Conservation (phyloP, 108 stramenopile species). For the Conticribra guillardii region DNA sequence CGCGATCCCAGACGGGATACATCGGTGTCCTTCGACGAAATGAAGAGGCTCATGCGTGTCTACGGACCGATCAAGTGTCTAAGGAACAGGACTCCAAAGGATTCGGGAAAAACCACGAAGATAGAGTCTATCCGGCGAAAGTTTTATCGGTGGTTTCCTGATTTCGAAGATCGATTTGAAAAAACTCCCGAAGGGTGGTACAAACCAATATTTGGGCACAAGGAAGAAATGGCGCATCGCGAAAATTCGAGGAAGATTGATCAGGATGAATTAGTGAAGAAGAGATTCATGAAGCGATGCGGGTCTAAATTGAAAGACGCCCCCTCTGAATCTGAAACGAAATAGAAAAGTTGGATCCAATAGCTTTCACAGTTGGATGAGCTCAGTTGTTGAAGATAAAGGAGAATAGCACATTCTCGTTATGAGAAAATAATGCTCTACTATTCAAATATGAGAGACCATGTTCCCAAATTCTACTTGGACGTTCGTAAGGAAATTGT, state of each 20-base stretch:
- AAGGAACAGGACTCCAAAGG: not conserved
- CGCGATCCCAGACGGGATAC: not conserved
- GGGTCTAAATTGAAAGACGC: not conserved
- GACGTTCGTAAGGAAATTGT: no score
- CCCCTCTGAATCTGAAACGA: not conserved
- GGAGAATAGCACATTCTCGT: no score
- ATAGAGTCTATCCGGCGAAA: constrained; percentile 11
- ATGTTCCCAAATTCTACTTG: no score
- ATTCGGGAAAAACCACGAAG: not conserved
- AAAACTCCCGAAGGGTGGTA: constrained; percentile 18
- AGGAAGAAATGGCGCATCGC: constrained; percentile 20
- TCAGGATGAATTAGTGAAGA: constrained; percentile 12
- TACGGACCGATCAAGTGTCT: constrained; percentile 23
- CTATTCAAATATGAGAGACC: no score
- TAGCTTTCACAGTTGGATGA: no score
- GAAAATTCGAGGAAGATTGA: constrained; percentile 15
- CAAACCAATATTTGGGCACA: constrained; percentile 24
- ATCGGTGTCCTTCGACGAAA: constrained; percentile 3
- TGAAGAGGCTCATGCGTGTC: constrained; percentile 16
- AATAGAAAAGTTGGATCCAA: no score
- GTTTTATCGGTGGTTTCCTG: constrained; percentile 12
- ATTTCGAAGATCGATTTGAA: constrained; percentile 25
- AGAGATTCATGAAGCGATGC: constrained; percentile 4
- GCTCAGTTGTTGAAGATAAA: no score
- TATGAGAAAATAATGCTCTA: no score